Conservation (phyloP, 163 green algal species). For the Scenedesmus sp. region DNA sequence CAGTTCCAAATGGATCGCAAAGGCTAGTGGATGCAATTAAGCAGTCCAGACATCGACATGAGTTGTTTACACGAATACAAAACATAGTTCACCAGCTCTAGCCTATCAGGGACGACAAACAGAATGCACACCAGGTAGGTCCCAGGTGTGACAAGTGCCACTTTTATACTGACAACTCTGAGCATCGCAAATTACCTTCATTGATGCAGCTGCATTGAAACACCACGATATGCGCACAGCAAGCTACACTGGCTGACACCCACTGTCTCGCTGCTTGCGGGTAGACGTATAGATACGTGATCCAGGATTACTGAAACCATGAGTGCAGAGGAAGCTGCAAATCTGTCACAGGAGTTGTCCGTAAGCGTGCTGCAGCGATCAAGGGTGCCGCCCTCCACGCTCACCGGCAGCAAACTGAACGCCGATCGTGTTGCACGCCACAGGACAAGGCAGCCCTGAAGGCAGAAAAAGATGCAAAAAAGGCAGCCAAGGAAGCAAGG, state of each 20-base stretch:
- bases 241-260: background rate
- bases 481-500: constrained; percentile 40
- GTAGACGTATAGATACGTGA: background rate
- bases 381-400: background rate
- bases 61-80: no score
- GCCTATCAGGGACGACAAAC: background rate
- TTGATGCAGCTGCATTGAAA: no score
- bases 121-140: background rate
- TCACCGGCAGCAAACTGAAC: background rate
- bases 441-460: constrained; percentile 47
- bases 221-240: background rate
- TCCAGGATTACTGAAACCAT: background rate
- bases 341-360: background rate
- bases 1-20: background rate
- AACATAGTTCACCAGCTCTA: no score
- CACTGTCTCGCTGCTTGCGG: background rate
- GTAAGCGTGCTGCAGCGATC: background rate
- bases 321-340: background rate
- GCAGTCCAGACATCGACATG: background rate
- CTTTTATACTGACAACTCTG: background rate
- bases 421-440: background rate
- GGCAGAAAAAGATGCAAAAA: constrained; percentile 36
- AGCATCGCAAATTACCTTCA: background rate
- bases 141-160: constrained; percentile 10
- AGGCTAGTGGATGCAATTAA: background rate